These are phyloP conservation scores for Dictyostelium brefeldianum DNA, from an alignment of 78 protist genomes.

Conservation along the genomic window DNA sequence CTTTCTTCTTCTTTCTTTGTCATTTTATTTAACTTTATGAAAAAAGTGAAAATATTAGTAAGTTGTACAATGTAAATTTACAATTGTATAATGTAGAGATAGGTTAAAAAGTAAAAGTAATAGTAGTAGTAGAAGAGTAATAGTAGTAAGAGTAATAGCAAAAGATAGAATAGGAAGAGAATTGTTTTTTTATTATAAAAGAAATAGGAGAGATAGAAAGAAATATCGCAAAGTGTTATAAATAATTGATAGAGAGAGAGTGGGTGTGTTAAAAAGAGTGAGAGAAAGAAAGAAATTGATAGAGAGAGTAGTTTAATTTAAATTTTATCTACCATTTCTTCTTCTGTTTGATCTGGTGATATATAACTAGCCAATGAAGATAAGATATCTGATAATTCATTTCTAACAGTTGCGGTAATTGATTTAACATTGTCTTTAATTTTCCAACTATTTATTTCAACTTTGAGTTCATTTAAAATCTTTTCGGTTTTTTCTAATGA, in stretches of 20 bases:
- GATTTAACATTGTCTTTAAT: slow-evolving; percentile 67
- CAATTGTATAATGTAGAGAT: neutral
- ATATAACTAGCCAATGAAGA: slow-evolving; percentile 39
- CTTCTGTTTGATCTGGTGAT: slow-evolving; percentile 26
- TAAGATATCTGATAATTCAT: slow-evolving; percentile 38
- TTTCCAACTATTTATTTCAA: slow-evolving; percentile 63
- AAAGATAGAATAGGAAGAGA: too few relatives aligned
- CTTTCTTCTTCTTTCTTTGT: neutral
- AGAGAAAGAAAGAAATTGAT: neutral
- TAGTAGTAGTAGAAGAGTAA: too few relatives aligned
- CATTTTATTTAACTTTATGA: neutral
- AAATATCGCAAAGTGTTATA: too few relatives aligned
- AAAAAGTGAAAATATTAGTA: neutral
- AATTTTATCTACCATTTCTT: neutral
- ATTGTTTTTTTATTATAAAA: neutral
- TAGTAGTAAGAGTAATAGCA: too few relatives aligned
- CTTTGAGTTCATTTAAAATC: slow-evolving; percentile 36
- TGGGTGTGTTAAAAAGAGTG: too few relatives aligned
- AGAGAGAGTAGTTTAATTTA: slow-evolving; percentile 1
- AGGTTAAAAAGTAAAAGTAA: neutral
- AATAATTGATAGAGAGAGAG: too few relatives aligned
- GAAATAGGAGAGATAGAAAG: neutral
- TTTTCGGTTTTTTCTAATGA: slow-evolving; percentile 67
- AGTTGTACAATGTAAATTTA: neutral
- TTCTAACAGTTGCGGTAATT: slow-evolving; percentile 11